Percentiles rank a stretch among this genome's conserved stretches.
Evolutionary conservation across 768 basidiomycete genomes (phyloP).

Genomic region (Dictyophora rubrovolvata): DNA sequence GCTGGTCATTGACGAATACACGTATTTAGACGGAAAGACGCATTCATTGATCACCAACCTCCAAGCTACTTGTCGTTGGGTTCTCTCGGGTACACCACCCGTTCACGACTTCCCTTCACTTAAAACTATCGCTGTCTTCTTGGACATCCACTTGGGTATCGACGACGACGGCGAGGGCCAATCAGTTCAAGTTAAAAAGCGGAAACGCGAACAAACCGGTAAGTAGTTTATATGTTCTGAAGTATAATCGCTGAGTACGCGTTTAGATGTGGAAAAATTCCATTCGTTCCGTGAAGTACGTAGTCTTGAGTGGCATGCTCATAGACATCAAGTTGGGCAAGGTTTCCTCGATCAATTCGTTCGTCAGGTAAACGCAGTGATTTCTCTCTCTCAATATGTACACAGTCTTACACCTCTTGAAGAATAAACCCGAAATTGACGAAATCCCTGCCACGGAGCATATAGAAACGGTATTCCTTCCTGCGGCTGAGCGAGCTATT

Average conservation of each 20-base stretch:
- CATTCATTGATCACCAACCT: constrained; percentile 70
- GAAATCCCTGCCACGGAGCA: constrained; percentile 77
- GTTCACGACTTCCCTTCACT: constrained; percentile 83
- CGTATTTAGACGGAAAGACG: constrained; percentile 75
- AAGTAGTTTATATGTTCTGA: constrained; percentile 11
- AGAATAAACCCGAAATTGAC: constrained; percentile 95
- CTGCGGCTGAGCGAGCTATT: constrained; percentile 89
- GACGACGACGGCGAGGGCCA: constrained; percentile 80
- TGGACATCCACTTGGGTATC: constrained; percentile 84
- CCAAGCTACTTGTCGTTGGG: constrained; percentile 78
- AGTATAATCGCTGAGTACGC: neutral
- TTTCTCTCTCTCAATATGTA: neutral
- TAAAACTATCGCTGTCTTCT: constrained; percentile 83
- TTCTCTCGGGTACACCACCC: constrained; percentile 93
- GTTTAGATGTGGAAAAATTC: constrained; percentile 77
- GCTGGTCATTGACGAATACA: constrained; percentile 89
- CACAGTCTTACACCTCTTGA: constrained; percentile 15
- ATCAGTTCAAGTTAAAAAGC: constrained; percentile 67
- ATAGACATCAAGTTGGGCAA: constrained; percentile 77
- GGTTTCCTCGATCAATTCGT: constrained; percentile 72
- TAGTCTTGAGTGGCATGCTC: constrained; percentile 84
- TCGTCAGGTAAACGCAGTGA: constrained; percentile 51
- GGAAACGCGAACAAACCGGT: constrained; percentile 79
- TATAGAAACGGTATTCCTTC: constrained; percentile 57
- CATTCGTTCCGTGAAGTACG: constrained; percentile 95